phyloP scores from a whole-genome alignment of 768 basidiomycete genomes.

The Candolleomyces eurysporus region DNA sequence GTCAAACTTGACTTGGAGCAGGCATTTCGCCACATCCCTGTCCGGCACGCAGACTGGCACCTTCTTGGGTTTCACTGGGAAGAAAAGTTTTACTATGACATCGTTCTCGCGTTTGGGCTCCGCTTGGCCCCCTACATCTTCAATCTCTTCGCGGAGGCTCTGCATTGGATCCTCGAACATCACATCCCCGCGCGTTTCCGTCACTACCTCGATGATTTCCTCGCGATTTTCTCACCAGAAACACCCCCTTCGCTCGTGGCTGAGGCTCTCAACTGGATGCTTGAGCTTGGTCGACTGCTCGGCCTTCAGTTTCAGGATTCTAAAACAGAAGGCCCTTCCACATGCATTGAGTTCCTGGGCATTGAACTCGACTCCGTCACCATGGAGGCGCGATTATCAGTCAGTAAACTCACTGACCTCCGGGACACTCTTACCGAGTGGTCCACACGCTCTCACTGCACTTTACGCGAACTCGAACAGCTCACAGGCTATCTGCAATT shows the following conservation, averaged over 20 bases:
- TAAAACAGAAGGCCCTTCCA: slow-evolving; percentile 23
- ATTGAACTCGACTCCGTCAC: slow-evolving; percentile 13
- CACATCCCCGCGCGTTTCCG: slow-evolving; percentile 28
- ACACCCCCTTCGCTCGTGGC: not conserved
- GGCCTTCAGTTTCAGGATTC: slow-evolving; percentile 23
- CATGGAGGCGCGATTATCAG: slow-evolving; percentile 34
- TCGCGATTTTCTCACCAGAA: slow-evolving; percentile 20
- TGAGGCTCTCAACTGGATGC: slow-evolving; percentile 27
- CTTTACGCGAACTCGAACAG: slow-evolving; percentile 27
- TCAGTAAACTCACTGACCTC: slow-evolving; percentile 27
- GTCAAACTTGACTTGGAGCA: slow-evolving; percentile 35
- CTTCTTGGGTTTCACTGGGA: slow-evolving; percentile 32
- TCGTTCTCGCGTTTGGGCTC: slow-evolving; percentile 32
- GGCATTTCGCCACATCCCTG: slow-evolving; percentile 36
- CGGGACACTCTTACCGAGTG: slow-evolving; percentile 20
- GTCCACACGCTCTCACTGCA: slow-evolving; percentile 12
- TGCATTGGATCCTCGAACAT: slow-evolving; percentile 38
- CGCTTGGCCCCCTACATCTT: slow-evolving; percentile 36
- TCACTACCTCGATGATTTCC: slow-evolving; percentile 38
- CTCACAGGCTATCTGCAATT: slow-evolving; percentile 34
- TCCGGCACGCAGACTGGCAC: slow-evolving; percentile 27
- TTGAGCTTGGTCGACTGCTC: slow-evolving; percentile 22
- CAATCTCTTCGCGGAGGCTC: slow-evolving; percentile 37
- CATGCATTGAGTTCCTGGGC: slow-evolving; percentile 22
- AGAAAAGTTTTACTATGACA: slow-evolving; percentile 22